Conservation (phyloP, 257 asterid species). For the Ligustrum vulgare region DNA sequence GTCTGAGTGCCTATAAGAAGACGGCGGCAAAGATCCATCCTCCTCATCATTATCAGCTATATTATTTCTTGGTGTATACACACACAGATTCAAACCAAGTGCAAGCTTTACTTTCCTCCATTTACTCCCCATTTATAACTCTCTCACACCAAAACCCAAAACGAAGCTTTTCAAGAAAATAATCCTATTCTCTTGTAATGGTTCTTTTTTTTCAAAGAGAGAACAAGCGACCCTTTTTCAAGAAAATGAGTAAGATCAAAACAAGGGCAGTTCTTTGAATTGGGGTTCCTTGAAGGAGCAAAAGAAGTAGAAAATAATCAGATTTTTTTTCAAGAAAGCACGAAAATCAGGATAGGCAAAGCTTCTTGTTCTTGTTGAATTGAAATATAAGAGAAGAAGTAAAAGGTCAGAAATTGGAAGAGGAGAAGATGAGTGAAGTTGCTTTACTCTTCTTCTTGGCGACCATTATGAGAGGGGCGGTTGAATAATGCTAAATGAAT, state of each 20-base stretch:
- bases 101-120: slow-evolving; percentile 90
- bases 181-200: not conserved
- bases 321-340: slow-evolving; percentile 27
- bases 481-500: slow-evolving; percentile 32
- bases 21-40: slow-evolving; percentile 42
- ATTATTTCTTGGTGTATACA: slow-evolving; percentile 50
- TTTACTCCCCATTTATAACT: slow-evolving; percentile 70
- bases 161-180: slow-evolving; percentile 1
- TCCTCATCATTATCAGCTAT: slow-evolving; percentile 35
- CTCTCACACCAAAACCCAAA: not conserved
- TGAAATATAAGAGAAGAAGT: not conserved
- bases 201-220: not conserved
- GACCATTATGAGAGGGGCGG: slow-evolving; percentile 41
- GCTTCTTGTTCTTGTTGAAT: not conserved
- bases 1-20: slow-evolving; percentile 56
- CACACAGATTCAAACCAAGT: slow-evolving; percentile 81
- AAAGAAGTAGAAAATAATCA: not conserved
- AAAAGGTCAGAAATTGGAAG: slow-evolving; percentile 11
- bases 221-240: slow-evolving; percentile 26
- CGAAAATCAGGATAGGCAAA: slow-evolving; percentile 40
- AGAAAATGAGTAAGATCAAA: slow-evolving; percentile 18
- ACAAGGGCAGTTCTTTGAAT: slow-evolving; percentile 16
- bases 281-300: slow-evolving; percentile 23
- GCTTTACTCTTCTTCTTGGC: slow-evolving; percentile 52
- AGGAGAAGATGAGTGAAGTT: slow-evolving; percentile 19